Evolutionary conservation across 306 rosid species (phyloP), one percentile per base, ranked within the genome.

Genomic region (Benincasa hispida): DNA sequence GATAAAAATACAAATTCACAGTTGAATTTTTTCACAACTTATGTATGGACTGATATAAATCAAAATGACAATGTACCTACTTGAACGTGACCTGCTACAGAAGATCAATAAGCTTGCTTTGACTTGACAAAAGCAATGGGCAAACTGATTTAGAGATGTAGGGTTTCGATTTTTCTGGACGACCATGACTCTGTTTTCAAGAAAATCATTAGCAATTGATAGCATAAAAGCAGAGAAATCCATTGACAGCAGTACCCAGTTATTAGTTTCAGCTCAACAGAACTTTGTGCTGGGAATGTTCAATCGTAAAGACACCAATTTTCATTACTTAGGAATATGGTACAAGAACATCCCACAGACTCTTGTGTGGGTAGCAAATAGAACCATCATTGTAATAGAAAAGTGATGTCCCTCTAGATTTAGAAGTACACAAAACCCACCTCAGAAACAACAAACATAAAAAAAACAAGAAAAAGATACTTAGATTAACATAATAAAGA

Each of bases 341-440:
- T 87, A 87, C 77, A 78, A 81, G 28, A 41, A 78, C 42, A 73
- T 83, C 6, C 69, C 74, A 2, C 25, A 70, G 11, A 77, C 85
- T 56, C 53, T 75, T 37, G 78, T 87, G 30, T 85, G 91, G 91
- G 87, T 87, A 8, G 91, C 91, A 75, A 83, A 85, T 73, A 81
- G 82, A 79, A n/a, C n/a, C n/a, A n/a, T n/a, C n/a, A n/a, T n/a
- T n/a, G n/a, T n/a, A n/a, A n/a, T n/a, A n/a, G n/a, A n/a, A n/a
- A n/a, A n/a, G n/a, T n/a, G n/a, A n/a, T n/a, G n/a, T n/a, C n/a
- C n/a, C n/a, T n/a, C n/a, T n/a, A n/a, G n/a, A n/a, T n/a, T n/a
- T n/a, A n/a, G n/a, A n/a, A n/a, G n/a, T n/a, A n/a, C n/a, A n/a
- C n/a, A n/a, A n/a, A n/a, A n/a, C n/a, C n/a, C n/a, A n/a, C n/a